Percentiles rank a stretch among this genome's conserved stretches.
phyloP scores from a whole-genome alignment of 352 stramenopile genomes.

The Globisporangium sylvaticum region DNA sequence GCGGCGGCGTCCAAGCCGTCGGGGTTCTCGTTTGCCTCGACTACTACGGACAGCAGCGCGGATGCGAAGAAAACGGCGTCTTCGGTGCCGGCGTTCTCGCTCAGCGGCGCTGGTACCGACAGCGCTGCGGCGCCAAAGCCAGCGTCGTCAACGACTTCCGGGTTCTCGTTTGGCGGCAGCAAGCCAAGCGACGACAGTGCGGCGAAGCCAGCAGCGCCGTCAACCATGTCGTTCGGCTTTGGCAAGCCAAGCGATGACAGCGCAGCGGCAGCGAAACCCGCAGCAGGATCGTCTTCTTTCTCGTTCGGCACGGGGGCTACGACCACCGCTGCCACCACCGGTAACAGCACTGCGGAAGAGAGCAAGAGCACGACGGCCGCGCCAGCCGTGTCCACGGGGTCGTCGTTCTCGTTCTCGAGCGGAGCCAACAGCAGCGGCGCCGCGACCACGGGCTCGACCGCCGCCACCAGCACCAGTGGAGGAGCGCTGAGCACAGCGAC shows the following conservation, averaged over 20 bases:
- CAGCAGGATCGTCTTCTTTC: background rate
- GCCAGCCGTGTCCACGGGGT: conserved; percentile 1
- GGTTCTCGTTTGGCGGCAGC: conserved; percentile 32
- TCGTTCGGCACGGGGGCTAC: background rate
- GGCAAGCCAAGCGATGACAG: background rate
- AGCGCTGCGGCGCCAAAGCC: conserved; percentile 8
- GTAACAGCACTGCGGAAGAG: background rate
- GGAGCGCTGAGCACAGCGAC: conserved; percentile 23
- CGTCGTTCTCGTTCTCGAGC: conserved; percentile 10
- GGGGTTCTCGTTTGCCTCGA: conserved; percentile 1
- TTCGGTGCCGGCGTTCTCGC: conserved; percentile 21
- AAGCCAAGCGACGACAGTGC: background rate
- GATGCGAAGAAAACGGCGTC: background rate
- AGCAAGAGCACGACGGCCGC: conserved; percentile 1
- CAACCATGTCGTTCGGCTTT: conserved; percentile 7
- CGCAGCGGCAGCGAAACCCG: background rate
- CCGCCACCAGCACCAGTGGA: background rate
- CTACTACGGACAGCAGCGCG: conserved; percentile 2
- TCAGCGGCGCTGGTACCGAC: conserved; percentile 14
- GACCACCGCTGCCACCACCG: background rate
- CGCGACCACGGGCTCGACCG: conserved; percentile 22
- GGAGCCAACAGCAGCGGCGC: conserved; percentile 7
- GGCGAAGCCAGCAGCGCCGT: background rate
- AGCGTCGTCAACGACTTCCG: conserved; percentile 1
- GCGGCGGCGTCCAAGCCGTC: background rate